Evolutionary conservation across 129 eudicot genomes (phyloP), one percentile per base, ranked within the genome.

Genomic region (Saposhnikovia divaricata): DNA sequence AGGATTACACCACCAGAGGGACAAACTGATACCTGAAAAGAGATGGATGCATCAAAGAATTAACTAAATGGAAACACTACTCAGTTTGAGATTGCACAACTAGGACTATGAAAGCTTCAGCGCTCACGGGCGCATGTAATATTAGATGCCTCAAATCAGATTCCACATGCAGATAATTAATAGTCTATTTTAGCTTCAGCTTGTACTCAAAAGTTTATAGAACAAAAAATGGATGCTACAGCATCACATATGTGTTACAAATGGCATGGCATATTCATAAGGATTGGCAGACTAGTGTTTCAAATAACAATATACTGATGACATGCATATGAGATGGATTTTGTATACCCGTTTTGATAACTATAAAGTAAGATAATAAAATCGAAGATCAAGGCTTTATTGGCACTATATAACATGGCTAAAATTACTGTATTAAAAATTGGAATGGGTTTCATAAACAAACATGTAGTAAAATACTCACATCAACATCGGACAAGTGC

Each of bases 401-500:
- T 28, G 40, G 40, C 72, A 65, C 19, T 65, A 31, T 11, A 65
- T 27, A 28, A 28, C 40, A 65, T 65, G 39, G 19, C 39, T 65
- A 13, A 7, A 13, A 4, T 28, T 28, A 65, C 72, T 66, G 21
- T 71, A 71, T 39, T 38, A 31, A 34, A 14, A 39, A 71, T 6
- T 38, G 50, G 14, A 72, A 39, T 40, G 25, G 27, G 31, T 48
- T 13, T 21, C 57, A 7, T 31, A 38, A 44, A 18, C n/a, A 59
- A 40, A 69, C 37, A 7, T 47, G 27, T 21, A 23, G 71, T 50
- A 31, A 69, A 16, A 34, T 79, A 89, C 98, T 90, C 81, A 91
- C 98, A 87, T 96, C 99, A 77, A 96, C 97, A 87, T 96, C 99
- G 44, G 99, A 96, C 42, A 96, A 85, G 84, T 96, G 99, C 63